Base-by-base conservation (phyloP, 306 rosid genomes). In the Pterocarpus santalinus region DNA sequence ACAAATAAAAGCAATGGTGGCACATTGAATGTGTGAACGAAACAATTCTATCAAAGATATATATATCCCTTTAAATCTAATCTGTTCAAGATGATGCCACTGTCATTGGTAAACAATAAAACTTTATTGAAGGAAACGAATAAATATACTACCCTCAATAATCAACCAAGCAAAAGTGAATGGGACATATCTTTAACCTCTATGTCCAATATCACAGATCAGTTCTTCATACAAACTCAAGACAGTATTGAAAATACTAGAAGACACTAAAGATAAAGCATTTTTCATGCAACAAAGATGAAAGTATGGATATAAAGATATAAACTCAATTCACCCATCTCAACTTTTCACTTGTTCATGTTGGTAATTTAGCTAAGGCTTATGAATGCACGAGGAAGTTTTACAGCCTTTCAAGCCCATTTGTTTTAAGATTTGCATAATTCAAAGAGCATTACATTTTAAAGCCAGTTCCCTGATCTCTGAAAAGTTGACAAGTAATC, bases 381-480 rank as follows among this genome's bases (percentile, higher is more conserved):
- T 66, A 57, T 46, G 41, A 68, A 81, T 81, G 51, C 44, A 55
- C 62, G 39, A n/a, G 57, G 46, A 13, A 80, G 67, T 33, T 58
- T 35, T 30, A 58, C 38, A 35, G 56, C 56, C 65, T 47, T 35
- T 58, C 47, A 4, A 60, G 71, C 69, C 46, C 36, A 81, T 47
- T 70, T 75, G 57, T 32, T 58, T 58, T 36, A 35, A 43, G 16
- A 49, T 57, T 28, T 57, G 56, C 81, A 57, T 15, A 67, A 63
- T 46, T 38, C 46, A 61, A 56, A 68, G 10, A 61, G 46, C 36
- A 22, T 43, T 41, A 22, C 75, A 83, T 35, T 73, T 55, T 73
- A 77, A 49, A 84, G 72, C 61, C 66, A 47, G n/a, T 58, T 80
- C 72, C 43, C 72, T 16, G 22, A n/a, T 10, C 43, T 64, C 57